Evolutionary conservation across 768 basidiomycete species (phyloP).

Genomic region (Lactifluus hygrophoroides): DNA sequence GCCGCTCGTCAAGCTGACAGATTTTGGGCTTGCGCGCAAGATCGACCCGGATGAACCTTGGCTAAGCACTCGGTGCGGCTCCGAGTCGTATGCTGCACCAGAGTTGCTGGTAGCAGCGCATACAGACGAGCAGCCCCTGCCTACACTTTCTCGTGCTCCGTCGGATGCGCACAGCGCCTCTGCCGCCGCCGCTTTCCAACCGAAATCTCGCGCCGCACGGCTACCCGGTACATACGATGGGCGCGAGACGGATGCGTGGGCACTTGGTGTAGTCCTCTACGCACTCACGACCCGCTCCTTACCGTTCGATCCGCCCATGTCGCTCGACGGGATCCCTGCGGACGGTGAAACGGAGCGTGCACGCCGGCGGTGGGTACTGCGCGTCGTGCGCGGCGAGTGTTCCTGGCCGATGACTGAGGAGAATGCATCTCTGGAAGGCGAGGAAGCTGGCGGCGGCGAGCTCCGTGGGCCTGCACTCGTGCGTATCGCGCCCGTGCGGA

Average conservation of each 20-base stretch:
- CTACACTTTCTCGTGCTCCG: conserved; percentile 17
- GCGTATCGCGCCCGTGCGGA: conserved; percentile 38
- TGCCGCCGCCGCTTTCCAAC: neutral
- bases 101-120: conserved; percentile 48
- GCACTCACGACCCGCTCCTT: conserved; percentile 61
- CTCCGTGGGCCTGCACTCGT: conserved; percentile 32
- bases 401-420: conserved; percentile 45
- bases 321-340: conserved; percentile 21
- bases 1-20: conserved; percentile 67
- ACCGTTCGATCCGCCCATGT: conserved; percentile 49
- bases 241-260: conserved; percentile 82
- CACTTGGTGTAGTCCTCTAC: conserved; percentile 80
- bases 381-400: conserved; percentile 76
- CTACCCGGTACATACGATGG: conserved; percentile 62
- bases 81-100: conserved; percentile 81
- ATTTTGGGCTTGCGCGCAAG: conserved; percentile 86
- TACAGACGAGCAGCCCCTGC: conserved; percentile 22
- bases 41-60: conserved; percentile 56
- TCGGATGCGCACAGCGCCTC: neutral
- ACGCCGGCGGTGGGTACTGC: conserved; percentile 54
- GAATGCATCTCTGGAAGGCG: neutral
- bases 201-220: conserved; percentile 33
- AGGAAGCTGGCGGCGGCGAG: neutral
- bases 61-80: conserved; percentile 75
- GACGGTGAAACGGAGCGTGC: conserved; percentile 31